Evolutionary conservation across 129 eudicot species (phyloP).

Genomic region (Tagetes patula): DNA sequence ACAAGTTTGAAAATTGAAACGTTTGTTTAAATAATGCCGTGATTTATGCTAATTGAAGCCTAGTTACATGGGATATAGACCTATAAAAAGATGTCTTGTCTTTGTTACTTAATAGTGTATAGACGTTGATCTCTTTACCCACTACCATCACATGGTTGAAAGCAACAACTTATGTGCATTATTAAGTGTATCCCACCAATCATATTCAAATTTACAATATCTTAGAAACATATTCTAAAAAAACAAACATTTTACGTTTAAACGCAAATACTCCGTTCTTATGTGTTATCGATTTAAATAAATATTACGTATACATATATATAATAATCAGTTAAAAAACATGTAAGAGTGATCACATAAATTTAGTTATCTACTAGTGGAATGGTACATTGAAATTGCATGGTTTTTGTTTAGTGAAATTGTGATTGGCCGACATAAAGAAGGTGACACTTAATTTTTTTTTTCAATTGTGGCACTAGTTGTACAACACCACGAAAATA

Average conservation of each 20-base stretch:
- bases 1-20: neutral
- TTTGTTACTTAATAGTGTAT: conserved; percentile 23
- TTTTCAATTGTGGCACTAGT: neutral
- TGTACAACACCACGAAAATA: conserved; percentile 27
- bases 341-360: no score
- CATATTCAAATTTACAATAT: conserved; percentile 4
- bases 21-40: conserved; percentile 13
- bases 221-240: no score
- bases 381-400: no score
- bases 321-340: no score
- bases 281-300: no score
- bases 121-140: conserved; percentile 25
- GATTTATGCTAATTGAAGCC: conserved; percentile 22
- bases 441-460: conserved; percentile 23
- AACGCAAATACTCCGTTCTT: no score
- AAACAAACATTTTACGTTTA: no score
- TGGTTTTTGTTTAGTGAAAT: neutral
- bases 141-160: conserved; percentile 39
- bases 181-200: conserved; percentile 12
- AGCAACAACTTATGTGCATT: conserved; percentile 25
- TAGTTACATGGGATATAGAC: neutral
- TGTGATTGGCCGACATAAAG: conserved; percentile 11
- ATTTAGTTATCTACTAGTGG: no score
- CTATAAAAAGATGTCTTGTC: neutral
- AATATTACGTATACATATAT: no score